Conservation (phyloP, 176 grass and related monocot species). For the Juncus inflexus region DNA sequence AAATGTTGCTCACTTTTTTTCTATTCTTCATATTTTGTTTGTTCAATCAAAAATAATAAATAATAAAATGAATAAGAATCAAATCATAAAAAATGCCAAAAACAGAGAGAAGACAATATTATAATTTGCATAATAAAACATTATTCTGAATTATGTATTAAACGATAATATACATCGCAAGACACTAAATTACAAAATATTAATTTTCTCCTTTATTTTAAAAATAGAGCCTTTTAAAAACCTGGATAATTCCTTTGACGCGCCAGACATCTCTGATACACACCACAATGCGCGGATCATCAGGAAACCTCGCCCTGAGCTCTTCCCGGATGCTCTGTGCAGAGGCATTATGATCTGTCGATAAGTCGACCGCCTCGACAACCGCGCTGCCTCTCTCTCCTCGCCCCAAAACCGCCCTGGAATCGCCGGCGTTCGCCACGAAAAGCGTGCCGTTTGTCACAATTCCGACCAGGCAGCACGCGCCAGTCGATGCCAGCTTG, state of each 20-base stretch:
- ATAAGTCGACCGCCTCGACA: slow-evolving; percentile 14
- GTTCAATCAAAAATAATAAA: too few relatives aligned
- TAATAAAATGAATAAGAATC: too few relatives aligned
- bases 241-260: slow-evolving; percentile 42
- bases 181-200: too few relatives aligned
- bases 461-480: slow-evolving; percentile 42
- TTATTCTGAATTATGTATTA: too few relatives aligned
- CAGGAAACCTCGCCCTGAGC: slow-evolving; percentile 25
- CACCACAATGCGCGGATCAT: slow-evolving; percentile 23
- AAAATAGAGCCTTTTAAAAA: neutral
- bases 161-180: too few relatives aligned
- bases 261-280: slow-evolving; percentile 12
- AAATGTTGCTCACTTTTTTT: too few relatives aligned
- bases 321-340: slow-evolving; percentile 8
- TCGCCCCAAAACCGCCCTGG: slow-evolving; percentile 35
- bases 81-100: too few relatives aligned
- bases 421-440: slow-evolving; percentile 44
- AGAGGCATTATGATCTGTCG: slow-evolving; percentile 33
- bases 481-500: slow-evolving; percentile 15
- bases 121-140: too few relatives aligned
- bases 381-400: neutral
- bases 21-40: too few relatives aligned
- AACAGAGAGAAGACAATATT: too few relatives aligned
- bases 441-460: slow-evolving; percentile 31
- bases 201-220: neutral